Evolutionary conservation across 805 yeast species (phyloP), one percentile per base, ranked within the genome.

Genomic region (Huiozyma sinensis): DNA sequence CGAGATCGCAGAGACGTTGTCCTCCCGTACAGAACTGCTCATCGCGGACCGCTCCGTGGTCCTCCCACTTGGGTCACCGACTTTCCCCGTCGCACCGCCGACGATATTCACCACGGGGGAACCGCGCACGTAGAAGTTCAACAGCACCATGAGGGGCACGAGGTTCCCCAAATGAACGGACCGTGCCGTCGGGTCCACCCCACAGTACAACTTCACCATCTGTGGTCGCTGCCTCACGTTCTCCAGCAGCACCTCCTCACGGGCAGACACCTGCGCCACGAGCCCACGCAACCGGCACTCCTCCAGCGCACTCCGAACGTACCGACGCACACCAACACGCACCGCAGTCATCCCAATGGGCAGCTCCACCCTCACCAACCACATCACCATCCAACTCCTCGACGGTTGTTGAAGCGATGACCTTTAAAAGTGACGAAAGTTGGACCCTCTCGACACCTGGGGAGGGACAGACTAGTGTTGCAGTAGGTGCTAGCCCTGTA

Each of bases 51-150:
- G 71, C 56, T 88, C 97, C 0, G 89, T 76, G 0, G 73, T 67
- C 52, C 96, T 71, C 0, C 97, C 98, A 43, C 95, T 85, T 6
- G 98, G 98, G 61, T 92, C 98, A 6, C 98, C 98, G 1, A 92
- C 95, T 9, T 76, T 74, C 7, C 96, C 97, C 0, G 98, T 92
- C 6, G 97, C 98, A 27, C 95, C 95, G 13, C 95, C 95, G 12
- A 92, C 88, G 6, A 90, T 62, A 0, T 90, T 87, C 6, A 81
- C 77, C n/a, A 87, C 77, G 47, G 76, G 74, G 59, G 88, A 95
- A 1, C 98, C 98, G 32, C 92, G 68, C 31, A 88, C 64, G 49
- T 77, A 78, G 61, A 88, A 88, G 62, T 92, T 96, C 38, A 92
- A 66, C 38, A 90, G 65, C 1, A 86, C 76, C 81, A 92, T 77